These are phyloP conservation scores for Adansonia grandidieri DNA, from an alignment of 441 rosid species.

Conservation along the genomic window DNA sequence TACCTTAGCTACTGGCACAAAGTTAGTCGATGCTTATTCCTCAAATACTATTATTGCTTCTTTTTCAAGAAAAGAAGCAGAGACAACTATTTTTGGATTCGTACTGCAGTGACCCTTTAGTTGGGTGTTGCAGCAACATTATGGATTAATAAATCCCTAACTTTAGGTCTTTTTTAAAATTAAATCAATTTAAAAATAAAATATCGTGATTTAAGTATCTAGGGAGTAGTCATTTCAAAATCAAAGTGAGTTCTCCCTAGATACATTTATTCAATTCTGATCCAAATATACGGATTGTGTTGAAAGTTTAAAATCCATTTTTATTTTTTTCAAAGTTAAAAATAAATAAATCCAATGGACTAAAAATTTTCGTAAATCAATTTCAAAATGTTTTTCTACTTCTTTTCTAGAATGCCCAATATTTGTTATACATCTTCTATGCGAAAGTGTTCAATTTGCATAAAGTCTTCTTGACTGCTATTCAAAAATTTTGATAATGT, in stretches of 20 bases:
- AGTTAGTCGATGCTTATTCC: too few relatives aligned
- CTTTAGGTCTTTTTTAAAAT: neutral
- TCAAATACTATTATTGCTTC: too few relatives aligned
- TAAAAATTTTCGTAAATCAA: neutral
- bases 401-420: neutral
- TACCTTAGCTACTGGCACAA: too few relatives aligned
- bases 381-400: neutral
- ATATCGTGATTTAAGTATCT: neutral
- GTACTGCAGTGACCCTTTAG: neutral
- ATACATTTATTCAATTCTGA: neutral
- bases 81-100: neutral
- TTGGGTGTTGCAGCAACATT: neutral
- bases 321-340: too few relatives aligned
- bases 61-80: too few relatives aligned
- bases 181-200: neutral
- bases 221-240: neutral
- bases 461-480: neutral
- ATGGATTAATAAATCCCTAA: too few relatives aligned
- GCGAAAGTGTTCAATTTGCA: neutral
- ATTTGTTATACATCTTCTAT: neutral
- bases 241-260: neutral
- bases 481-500: too few relatives aligned
- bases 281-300: neutral
- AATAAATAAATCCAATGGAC: neutral
- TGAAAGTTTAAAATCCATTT: neutral